Evolutionary conservation across 176 grass and related monocot genomes (phyloP), one percentile per base, ranked within the genome.

Genomic region (Zea luxurians): DNA sequence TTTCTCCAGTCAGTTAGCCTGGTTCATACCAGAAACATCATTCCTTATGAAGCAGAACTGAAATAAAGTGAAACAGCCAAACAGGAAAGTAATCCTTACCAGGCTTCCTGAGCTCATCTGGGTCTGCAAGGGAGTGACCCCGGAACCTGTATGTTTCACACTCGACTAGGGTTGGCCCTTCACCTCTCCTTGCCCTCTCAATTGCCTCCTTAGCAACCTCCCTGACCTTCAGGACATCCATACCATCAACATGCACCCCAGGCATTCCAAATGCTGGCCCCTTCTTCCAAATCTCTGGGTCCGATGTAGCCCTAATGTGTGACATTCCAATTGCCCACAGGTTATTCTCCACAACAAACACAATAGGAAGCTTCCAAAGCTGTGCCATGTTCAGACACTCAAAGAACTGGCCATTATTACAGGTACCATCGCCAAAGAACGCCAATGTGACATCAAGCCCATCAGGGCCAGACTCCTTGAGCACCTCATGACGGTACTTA

Each of bases 381-480:
- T 97, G 94, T 20, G 94, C 94, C 94, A 97, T 97, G 89, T 97
- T 97, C 16, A 97, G 83, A 83, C 94, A 97, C 87, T 97, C 91
- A 75, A 97, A 97, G 80, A 97, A 94, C 76, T 97, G 94, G 2
- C 94, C 94, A 2, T 94, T 97, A 61, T 97, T 97, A 83, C 91
- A 93, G 4, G 94, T 97, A 71, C 94, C 94, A 77, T 97, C 94
- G 6, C 95, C 95, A 72, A 97, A 97, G 89, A 97, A 97, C 6
- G 92, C 96, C 45, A 92, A 13, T 0, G 92, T 92, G 42, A 98
- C 96, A 72, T 98, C 96, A 61, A 98, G 85, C 34, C 92, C 96
- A 48, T 89, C 86, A 13, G 96, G 92, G 76, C 88, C 76, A 0
- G 96, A 90, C 65, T 98, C 45, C 84, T 98, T 98, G 55, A 98